A percentile compares a stretch with the other conserved stretches of the same genome.
Evolutionary conservation across 495 filamentous ascomycete species (phyloP).

Genomic region (Penicillium pulvis): DNA sequence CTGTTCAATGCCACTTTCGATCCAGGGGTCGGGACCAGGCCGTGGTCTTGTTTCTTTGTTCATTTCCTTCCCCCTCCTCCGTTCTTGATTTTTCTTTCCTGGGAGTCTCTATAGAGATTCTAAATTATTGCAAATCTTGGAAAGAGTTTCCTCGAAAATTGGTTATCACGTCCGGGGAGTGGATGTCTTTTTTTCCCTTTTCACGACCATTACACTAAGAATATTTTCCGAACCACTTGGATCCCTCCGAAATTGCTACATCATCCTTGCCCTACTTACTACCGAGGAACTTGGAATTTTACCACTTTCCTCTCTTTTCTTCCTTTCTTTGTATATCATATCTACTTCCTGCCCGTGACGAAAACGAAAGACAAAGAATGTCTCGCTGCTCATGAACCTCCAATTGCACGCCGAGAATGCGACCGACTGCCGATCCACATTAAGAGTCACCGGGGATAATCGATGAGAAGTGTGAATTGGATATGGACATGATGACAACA

Average conservation of each 20-base stretch:
- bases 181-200: neutral
- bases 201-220: conserved; percentile 14
- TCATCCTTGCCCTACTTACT: conserved; percentile 4
- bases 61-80: conserved; percentile 11
- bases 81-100: conserved; percentile 5
- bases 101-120: conserved; percentile 1
- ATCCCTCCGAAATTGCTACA: conserved; percentile 16
- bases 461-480: conserved; percentile 20
- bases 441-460: conserved; percentile 24
- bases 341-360: conserved; percentile 2
- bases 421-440: conserved; percentile 27
- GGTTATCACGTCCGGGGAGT: neutral
- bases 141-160: neutral
- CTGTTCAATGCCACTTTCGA: conserved; percentile 28
- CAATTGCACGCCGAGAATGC: conserved; percentile 37
- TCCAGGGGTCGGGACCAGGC: conserved; percentile 32
- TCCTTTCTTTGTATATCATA: conserved; percentile 2
- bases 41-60: conserved; percentile 16
- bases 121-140: neutral
- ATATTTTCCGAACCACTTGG: conserved; percentile 21
- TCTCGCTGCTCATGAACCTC: conserved; percentile 27
- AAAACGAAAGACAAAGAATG: conserved; percentile 16
- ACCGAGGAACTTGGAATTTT: neutral
- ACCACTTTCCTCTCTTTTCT: neutral
- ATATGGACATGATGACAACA: conserved; percentile 35